Evolutionary conservation across 1,139 yeast species (phyloP).

Genomic region (Yamadazyma jaroonii): DNA sequence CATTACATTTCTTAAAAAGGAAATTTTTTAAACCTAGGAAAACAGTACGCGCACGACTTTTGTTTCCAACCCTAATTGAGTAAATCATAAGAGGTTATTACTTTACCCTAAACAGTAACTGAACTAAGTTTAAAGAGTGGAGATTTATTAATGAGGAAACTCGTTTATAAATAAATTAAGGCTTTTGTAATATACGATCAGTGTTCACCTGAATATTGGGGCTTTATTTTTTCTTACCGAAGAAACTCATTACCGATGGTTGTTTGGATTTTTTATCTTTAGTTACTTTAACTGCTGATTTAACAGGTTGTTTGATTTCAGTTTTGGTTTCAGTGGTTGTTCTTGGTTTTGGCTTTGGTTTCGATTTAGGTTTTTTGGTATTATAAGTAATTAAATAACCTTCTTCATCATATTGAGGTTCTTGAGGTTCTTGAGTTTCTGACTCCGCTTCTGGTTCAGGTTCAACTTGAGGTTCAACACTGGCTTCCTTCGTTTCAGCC

Average conservation of each 20-base stretch:
- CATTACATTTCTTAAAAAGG: conserved; percentile 12
- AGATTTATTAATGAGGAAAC: not conserved
- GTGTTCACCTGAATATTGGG: not conserved
- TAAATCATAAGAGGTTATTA: no score
- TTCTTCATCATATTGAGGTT: conserved; percentile 34
- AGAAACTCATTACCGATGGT: conserved; percentile 37
- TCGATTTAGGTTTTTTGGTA: conserved; percentile 11
- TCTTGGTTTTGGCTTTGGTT: conserved; percentile 9
- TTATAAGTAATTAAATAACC: conserved; percentile 39
- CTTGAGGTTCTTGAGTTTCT: conserved; percentile 3
- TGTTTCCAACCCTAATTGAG: no score
- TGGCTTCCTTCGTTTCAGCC: not conserved
- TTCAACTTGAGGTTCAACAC: not conserved
- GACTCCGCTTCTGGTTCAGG: conserved; percentile 2
- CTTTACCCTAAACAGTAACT: no score
- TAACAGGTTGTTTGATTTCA: not conserved
- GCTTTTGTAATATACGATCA: no score
- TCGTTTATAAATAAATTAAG: not conserved
- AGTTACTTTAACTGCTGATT: conserved; percentile 9
- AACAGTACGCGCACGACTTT: conserved; percentile 5
- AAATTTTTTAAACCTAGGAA: conserved; percentile 6
- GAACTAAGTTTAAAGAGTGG: no score
- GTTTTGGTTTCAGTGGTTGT: not conserved
- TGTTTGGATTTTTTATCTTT: conserved; percentile 8
- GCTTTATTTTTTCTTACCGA: conserved; percentile 22